Evolutionary conservation across 768 basidiomycete species (phyloP).

Genomic region (Tricholoma sp.): DNA sequence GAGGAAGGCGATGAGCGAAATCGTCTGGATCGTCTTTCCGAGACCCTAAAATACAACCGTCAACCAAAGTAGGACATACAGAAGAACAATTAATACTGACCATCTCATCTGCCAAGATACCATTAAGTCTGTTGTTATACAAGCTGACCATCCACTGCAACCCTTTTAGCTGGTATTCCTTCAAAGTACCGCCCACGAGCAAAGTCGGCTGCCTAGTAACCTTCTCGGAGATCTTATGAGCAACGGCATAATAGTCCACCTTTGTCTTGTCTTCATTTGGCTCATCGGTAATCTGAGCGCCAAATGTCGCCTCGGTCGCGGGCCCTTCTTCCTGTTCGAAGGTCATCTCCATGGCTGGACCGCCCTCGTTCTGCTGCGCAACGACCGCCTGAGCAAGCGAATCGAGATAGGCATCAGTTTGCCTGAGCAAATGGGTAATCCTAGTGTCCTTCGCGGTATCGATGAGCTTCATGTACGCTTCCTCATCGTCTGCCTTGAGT

Average conservation of each 20-base stretch:
- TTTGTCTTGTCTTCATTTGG: conserved; percentile 56
- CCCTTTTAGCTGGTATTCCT: conserved; percentile 93
- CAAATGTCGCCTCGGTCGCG: conserved; percentile 86
- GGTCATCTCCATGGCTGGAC: conserved; percentile 31
- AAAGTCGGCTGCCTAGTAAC: conserved; percentile 67
- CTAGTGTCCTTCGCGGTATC: conserved; percentile 99
- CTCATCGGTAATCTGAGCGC: conserved; percentile 73
- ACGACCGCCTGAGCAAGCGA: conserved; percentile 91
- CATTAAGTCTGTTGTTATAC: conserved; percentile 94
- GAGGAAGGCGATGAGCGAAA: conserved; percentile 91
- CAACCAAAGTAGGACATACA: conserved; percentile 1
- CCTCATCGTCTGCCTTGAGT: conserved; percentile 96
- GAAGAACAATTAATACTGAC: conserved; percentile 28
- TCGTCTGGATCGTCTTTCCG: conserved; percentile 92
- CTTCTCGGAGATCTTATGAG: conserved; percentile 88
- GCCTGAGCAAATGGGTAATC: conserved; percentile 91
- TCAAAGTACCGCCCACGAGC: conserved; percentile 83
- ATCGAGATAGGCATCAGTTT: conserved; percentile 94
- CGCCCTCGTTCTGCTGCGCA: conserved; percentile 81
- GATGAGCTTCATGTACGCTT: conserved; percentile 98
- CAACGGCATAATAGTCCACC: conserved; percentile 95
- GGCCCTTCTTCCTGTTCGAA: conserved; percentile 69
- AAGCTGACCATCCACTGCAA: conserved; percentile 98
- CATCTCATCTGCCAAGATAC: conserved; percentile 95
- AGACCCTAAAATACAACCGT: conserved; percentile 59